phyloP scores from a whole-genome alignment of 768 basidiomycete genomes.

The Panaeolus cyanescens region DNA sequence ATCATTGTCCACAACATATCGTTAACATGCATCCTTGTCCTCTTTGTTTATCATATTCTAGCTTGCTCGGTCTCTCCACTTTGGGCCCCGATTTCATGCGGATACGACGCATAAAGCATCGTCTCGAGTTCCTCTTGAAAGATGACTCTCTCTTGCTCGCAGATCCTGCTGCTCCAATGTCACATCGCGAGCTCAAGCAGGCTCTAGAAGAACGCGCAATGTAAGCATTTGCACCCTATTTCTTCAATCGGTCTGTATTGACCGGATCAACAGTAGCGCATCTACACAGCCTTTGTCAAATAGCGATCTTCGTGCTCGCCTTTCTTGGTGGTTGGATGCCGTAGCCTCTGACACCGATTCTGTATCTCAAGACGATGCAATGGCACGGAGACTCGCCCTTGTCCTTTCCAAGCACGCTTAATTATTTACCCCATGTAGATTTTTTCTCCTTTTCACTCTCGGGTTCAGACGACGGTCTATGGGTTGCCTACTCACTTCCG shows the following conservation, averaged over 20 bases:
- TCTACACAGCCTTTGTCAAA: conserved; percentile 24
- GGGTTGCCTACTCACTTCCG: not conserved
- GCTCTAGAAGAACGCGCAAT: conserved; percentile 78
- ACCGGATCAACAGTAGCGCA: conserved; percentile 31
- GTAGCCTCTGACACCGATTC: conserved; percentile 30
- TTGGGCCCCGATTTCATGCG: conserved; percentile 44
- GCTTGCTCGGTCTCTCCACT: conserved; percentile 44
- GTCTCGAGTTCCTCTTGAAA: conserved; percentile 46
- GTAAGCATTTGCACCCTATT: conserved; percentile 43
- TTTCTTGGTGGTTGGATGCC: conserved; percentile 68
- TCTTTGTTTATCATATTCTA: conserved; percentile 16
- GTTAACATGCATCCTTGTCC: conserved; percentile 6
- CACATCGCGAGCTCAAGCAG: conserved; percentile 56
- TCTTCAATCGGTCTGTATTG: not conserved
- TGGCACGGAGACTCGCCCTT: conserved; percentile 54
- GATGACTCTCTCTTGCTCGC: conserved; percentile 68
- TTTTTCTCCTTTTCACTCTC: not conserved
- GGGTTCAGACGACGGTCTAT: not conserved
- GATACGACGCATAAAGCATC: conserved; percentile 42
- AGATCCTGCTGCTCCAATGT: conserved; percentile 43
- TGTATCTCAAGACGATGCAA: conserved; percentile 31
- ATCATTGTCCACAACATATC: too few relatives aligned
- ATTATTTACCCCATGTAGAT: conserved; percentile 1
- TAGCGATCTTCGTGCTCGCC: conserved; percentile 48
- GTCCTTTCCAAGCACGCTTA: conserved; percentile 29